Evolutionary conservation across 768 basidiomycete genomes (phyloP).

Genomic region (Russula earlei): DNA sequence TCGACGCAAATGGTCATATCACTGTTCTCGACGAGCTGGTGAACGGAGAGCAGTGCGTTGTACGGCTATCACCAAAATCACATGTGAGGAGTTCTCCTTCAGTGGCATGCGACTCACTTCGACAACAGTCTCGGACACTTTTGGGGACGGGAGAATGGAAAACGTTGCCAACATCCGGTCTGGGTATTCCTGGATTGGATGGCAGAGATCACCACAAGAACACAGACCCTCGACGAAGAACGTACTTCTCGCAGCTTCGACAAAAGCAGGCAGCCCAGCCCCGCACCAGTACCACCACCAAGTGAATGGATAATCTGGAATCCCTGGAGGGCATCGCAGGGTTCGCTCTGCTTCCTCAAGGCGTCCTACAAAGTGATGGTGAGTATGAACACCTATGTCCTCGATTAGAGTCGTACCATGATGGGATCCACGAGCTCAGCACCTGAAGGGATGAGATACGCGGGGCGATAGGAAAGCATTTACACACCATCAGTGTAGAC

Average conservation of each 20-base stretch:
- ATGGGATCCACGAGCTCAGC: slow-evolving; percentile 88
- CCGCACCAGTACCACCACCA: slow-evolving; percentile 86
- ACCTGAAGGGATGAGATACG: slow-evolving; percentile 34
- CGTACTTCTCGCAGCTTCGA: slow-evolving; percentile 73
- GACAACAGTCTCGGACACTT: slow-evolving; percentile 42
- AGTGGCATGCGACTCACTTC: slow-evolving; percentile 31
- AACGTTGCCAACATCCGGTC: slow-evolving; percentile 45
- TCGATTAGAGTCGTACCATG: slow-evolving; percentile 34
- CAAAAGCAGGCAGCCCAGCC: slow-evolving; percentile 70
- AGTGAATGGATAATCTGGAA: slow-evolving; percentile 86
- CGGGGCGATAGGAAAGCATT: background rate
- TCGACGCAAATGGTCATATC: slow-evolving; percentile 81
- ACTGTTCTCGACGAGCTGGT: slow-evolving; percentile 83
- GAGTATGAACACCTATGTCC: background rate
- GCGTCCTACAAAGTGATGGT: slow-evolving; percentile 41
- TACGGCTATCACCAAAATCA: slow-evolving; percentile 44
- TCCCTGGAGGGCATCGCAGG: slow-evolving; percentile 81
- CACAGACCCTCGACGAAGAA: background rate
- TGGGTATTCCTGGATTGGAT: slow-evolving; percentile 54
- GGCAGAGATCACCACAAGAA: slow-evolving; percentile 19
- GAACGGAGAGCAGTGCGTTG: slow-evolving; percentile 73
- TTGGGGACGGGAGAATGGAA: slow-evolving; percentile 46
- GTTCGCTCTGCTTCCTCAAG: slow-evolving; percentile 71
- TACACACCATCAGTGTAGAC: slow-evolving; percentile 79
- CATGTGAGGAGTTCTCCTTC: background rate